Percentiles rank a stretch among this genome's conserved stretches.
phyloP scores from a whole-genome alignment of 768 basidiomycete genomes.

The Calocybe gangraenosa region DNA sequence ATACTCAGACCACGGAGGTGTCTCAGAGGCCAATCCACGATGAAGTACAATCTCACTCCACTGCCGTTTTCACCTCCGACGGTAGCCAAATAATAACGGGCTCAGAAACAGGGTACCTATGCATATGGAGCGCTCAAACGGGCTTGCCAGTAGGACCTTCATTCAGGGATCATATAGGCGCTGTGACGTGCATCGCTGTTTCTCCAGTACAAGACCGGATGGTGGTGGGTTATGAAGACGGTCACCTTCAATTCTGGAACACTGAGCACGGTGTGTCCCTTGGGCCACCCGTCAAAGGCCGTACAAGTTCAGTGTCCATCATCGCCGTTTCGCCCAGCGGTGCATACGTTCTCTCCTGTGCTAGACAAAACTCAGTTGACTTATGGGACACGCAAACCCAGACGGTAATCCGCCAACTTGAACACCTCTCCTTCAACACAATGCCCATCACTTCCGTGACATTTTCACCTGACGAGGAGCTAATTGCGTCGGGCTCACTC shows the following conservation, averaged over 20 bases:
- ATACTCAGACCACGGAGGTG: no score
- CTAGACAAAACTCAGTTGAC: neutral
- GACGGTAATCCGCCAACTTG: neutral
- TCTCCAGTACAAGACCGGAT: neutral
- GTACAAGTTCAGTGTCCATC: neutral
- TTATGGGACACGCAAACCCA: neutral
- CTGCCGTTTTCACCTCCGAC: neutral
- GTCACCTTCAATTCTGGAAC: neutral
- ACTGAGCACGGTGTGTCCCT: neutral
- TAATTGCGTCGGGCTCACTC: constrained; percentile 12
- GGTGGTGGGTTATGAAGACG: neutral
- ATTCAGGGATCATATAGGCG: neutral
- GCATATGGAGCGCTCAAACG: neutral
- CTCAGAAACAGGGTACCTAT: neutral
- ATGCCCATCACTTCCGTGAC: constrained; percentile 3
- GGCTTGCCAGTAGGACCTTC: neutral
- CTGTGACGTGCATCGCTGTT: neutral
- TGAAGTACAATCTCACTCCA: no score
- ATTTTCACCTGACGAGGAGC: constrained; percentile 15
- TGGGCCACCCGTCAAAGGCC: neutral
- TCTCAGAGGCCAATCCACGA: no score
- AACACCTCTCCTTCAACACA: neutral
- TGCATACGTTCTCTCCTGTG: neutral
- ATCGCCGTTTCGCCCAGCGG: neutral
- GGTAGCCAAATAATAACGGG: neutral